Evolutionary conservation across 257 asterid species (phyloP).

Genomic region (Solanum commersonii): DNA sequence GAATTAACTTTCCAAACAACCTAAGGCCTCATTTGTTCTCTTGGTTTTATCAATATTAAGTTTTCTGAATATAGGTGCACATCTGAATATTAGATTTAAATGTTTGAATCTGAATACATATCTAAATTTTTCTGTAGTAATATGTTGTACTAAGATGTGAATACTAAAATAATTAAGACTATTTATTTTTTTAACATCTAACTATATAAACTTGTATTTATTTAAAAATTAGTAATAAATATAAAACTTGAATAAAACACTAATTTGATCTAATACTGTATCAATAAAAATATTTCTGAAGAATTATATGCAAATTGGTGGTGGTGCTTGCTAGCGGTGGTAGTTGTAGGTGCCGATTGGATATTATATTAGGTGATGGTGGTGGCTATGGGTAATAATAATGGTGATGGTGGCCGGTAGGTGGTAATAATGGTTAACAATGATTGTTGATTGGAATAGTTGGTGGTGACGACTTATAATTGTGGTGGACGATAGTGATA

Average conservation of each 20-base stretch:
- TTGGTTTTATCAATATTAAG: not conserved
- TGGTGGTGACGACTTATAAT: not conserved
- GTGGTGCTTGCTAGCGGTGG: not conserved
- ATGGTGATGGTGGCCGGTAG: not conserved
- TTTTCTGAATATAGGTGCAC: not conserved
- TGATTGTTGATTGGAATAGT: not conserved
- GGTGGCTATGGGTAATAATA: not conserved
- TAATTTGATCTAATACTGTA: no score
- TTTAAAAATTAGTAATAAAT: not conserved
- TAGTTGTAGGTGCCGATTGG: not conserved
- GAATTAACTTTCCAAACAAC: not conserved
- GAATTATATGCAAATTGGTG: not conserved
- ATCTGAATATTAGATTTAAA: no score
- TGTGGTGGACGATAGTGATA: not conserved
- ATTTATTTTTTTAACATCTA: not conserved
- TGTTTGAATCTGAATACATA: not conserved
- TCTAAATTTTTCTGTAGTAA: no score
- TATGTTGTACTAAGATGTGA: not conserved
- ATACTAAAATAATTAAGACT: not conserved
- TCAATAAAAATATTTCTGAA: no score
- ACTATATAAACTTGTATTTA: not conserved
- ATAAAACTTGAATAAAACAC: not conserved
- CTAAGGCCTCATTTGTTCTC: not conserved
- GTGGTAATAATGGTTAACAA: not conserved
- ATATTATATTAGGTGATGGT: not conserved